Evolutionary conservation across 768 basidiomycete species (phyloP).

Genomic region (Phlegmacium glaucopus): DNA sequence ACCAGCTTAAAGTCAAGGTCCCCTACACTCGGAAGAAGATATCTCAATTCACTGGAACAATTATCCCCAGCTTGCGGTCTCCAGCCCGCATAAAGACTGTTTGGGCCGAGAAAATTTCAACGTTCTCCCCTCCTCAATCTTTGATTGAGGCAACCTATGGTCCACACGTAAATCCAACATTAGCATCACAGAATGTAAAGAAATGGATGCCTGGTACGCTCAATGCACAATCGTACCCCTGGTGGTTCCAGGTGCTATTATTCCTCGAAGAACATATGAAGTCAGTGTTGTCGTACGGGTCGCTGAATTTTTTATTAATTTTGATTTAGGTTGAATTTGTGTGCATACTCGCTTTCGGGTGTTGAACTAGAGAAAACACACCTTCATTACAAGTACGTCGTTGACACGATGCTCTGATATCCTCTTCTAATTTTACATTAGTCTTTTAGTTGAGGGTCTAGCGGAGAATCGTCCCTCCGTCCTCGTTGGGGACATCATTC

Average conservation of each 20-base stretch:
- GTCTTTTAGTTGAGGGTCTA: conserved; percentile 50
- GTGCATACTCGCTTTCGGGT: conserved; percentile 32
- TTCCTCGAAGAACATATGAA: conserved; percentile 46
- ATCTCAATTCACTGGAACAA: conserved; percentile 23
- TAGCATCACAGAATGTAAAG: conserved; percentile 20
- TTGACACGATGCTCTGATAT: neutral
- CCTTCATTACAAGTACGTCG: conserved; percentile 41
- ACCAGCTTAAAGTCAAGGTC: conserved; percentile 39
- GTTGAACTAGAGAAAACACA: conserved; percentile 32
- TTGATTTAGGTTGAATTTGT: conserved; percentile 33
- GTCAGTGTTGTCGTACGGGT: conserved; percentile 22
- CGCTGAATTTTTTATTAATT: conserved; percentile 1
- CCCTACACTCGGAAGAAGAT: conserved; percentile 35
- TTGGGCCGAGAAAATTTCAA: conserved; percentile 31
- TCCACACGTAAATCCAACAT: conserved; percentile 10
- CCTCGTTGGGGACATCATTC: conserved; percentile 47
- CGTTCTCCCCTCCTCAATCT: conserved; percentile 27
- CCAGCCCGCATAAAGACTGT: conserved; percentile 34
- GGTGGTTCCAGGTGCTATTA: conserved; percentile 42
- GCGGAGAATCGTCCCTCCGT: conserved; percentile 59
- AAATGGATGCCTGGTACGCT: conserved; percentile 34
- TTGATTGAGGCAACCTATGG: conserved; percentile 31
- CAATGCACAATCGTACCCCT: conserved; percentile 36
- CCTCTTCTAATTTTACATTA: conserved; percentile 14
- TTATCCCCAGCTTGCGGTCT: conserved; percentile 35